Evolutionary conservation across 2,329 filamentous ascomycete genomes (phyloP).

Genomic region (Lachnellula hyalina): DNA sequence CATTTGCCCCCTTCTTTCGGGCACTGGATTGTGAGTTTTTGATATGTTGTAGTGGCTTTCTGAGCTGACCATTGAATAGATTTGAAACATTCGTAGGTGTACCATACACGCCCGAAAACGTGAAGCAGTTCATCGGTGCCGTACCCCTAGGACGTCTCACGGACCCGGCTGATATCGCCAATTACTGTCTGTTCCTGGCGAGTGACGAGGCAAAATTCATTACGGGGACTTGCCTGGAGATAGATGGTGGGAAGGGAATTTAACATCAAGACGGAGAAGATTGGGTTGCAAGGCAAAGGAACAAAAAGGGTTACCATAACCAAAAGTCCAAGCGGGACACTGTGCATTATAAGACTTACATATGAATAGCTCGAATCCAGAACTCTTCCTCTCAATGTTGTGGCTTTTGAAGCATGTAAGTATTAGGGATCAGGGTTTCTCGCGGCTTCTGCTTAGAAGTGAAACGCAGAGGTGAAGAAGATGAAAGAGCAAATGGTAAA

Average conservation of each 20-base stretch:
- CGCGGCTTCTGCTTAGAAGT: too few relatives aligned
- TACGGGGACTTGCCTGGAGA: conserved; percentile 65
- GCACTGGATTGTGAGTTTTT: conserved; percentile 49
- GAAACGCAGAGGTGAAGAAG: too few relatives aligned
- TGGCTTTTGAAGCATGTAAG: too few relatives aligned
- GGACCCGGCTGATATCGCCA: conserved; percentile 62
- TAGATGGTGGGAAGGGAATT: conserved; percentile 48
- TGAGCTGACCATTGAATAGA: conserved; percentile 29
- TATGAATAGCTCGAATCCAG: too few relatives aligned
- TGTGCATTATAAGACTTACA: too few relatives aligned
- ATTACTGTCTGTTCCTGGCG: conserved; percentile 64
- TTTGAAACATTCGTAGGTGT: conserved; percentile 50
- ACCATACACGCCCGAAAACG: conserved; percentile 56
- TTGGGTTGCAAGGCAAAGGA: neutral
- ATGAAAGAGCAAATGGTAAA: too few relatives aligned
- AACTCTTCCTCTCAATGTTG: too few relatives aligned
- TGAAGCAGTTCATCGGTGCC: conserved; percentile 48
- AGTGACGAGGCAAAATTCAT: conserved; percentile 69
- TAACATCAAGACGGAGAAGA: conserved; percentile 4
- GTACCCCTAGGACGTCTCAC: conserved; percentile 51
- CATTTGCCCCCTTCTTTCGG: conserved; percentile 63
- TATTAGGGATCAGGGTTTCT: too few relatives aligned
- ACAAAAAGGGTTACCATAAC: neutral
- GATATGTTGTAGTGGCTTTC: neutral
- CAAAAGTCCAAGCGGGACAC: neutral